These are phyloP conservation scores for Coccomyxa subellipsoidea DNA, from an alignment of 163 green algal genomes.

Conservation along the genomic window DNA sequence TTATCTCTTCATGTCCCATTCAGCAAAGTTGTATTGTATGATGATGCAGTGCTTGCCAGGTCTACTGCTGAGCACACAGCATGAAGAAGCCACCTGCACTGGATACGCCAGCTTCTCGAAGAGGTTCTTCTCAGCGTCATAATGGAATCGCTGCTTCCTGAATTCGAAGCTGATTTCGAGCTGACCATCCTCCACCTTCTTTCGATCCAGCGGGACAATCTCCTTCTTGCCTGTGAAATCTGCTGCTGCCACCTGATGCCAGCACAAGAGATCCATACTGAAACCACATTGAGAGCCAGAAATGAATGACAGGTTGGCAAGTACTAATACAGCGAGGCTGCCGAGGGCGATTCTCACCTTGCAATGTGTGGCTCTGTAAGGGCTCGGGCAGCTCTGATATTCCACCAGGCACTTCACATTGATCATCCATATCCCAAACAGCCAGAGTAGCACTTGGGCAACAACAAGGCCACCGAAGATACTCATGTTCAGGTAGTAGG, in stretches of 20 bases:
- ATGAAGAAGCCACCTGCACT: constrained; percentile 46
- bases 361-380: constrained; percentile 52
- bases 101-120: constrained; percentile 79
- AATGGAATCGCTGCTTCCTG: constrained; percentile 76
- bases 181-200: constrained; percentile 46
- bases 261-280: neutral
- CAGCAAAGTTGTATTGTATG: too few relatives aligned
- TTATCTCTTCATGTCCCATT: too few relatives aligned
- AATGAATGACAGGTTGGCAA: neutral
- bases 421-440: constrained; percentile 74
- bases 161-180: constrained; percentile 74
- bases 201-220: constrained; percentile 52
- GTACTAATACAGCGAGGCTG: neutral
- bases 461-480: constrained; percentile 6
- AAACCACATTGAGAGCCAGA: neutral
- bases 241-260: constrained; percentile 46
- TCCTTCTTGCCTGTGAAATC: constrained; percentile 49
- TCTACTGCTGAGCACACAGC: too few relatives aligned
- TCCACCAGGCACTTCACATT: constrained; percentile 41
- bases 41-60: too few relatives aligned
- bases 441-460: constrained; percentile 17
- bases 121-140: constrained; percentile 28
- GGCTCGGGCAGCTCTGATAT: constrained; percentile 30
- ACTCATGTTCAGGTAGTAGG: neutral
- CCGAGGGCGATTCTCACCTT: constrained; percentile 13